phyloP scores from a whole-genome alignment of 75 land plant species.

The Sequoia sempervirens region DNA sequence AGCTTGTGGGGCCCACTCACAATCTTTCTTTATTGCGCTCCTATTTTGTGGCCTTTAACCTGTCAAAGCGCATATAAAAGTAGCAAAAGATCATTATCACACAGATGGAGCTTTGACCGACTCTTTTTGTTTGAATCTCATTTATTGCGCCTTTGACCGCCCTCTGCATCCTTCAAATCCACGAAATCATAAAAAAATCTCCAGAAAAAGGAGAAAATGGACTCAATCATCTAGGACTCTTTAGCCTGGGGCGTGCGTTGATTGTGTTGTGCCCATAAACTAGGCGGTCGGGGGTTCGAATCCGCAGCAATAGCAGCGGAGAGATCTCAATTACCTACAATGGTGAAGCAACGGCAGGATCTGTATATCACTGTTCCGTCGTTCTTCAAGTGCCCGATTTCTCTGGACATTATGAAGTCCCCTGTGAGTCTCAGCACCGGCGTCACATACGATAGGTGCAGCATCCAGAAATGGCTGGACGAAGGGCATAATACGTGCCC shows the following conservation, averaged over 20 bases:
- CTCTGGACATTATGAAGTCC: constrained; percentile 80
- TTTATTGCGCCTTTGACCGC: neutral
- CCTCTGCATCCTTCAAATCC: neutral
- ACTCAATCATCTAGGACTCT: no score
- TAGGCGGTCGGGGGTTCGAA: neutral
- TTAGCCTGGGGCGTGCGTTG: no score
- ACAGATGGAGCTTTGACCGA: neutral
- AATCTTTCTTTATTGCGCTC: neutral
- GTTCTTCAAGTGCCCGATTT: constrained; percentile 80
- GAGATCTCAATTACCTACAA: neutral
- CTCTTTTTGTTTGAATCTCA: neutral
- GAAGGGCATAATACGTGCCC: constrained; percentile 76
- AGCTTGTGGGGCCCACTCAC: neutral
- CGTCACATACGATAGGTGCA: constrained; percentile 74
- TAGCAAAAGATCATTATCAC: neutral
- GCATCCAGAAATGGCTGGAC: constrained; percentile 76
- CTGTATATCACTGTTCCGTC: constrained; percentile 48
- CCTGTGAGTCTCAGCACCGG: constrained; percentile 85
- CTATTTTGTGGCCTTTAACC: neutral
- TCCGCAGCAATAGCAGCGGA: neutral
- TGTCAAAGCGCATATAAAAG: constrained; percentile 2
- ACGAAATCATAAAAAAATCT: neutral
- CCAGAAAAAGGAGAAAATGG: neutral
- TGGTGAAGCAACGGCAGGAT: neutral
- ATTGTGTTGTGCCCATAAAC: neutral